phyloP scores from a whole-genome alignment of 2,329 filamentous ascomycete genomes.

The Coniochaeta sp. region DNA sequence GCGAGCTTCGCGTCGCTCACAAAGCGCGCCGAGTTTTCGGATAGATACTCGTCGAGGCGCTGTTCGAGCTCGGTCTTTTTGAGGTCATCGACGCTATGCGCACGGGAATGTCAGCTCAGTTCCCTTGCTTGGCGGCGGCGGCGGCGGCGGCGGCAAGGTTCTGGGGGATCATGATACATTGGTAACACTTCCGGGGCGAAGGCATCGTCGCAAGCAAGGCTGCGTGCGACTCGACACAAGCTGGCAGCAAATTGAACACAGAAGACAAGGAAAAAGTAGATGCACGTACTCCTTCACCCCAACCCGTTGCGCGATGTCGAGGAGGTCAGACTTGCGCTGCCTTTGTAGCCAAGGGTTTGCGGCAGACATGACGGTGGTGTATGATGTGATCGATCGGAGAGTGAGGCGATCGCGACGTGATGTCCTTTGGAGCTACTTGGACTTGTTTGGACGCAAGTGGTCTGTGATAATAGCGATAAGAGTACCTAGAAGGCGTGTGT shows the following conservation, averaged over 20 bases:
- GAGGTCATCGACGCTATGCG: conserved; percentile 55
- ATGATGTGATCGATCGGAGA: conserved; percentile 1
- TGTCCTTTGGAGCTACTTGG: background rate
- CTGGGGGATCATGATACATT: background rate
- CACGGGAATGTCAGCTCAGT: background rate
- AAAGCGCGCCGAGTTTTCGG: conserved; percentile 59
- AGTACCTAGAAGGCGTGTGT: background rate
- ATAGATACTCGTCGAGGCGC: conserved; percentile 66
- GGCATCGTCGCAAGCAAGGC: background rate
- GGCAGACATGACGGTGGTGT: conserved; percentile 13
- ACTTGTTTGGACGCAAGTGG: background rate
- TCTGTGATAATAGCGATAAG: background rate
- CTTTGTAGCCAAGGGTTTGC: conserved; percentile 65
- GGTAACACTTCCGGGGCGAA: background rate
- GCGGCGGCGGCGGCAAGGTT: background rate
- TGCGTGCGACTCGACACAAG: background rate
- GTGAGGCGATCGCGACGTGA: conserved; percentile 17
- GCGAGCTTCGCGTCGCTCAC: conserved; percentile 56
- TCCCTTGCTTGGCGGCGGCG: background rate
- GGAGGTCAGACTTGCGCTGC: conserved; percentile 76
- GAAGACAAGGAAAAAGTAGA: background rate
- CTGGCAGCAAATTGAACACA: background rate
- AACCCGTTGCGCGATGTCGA: conserved; percentile 64
- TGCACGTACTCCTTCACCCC: conserved; percentile 64
- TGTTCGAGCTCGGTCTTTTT: conserved; percentile 76